A percentile compares a stretch with the other conserved stretches of the same genome.
phyloP scores from a whole-genome alignment of 805 yeast genomes.

The Starmera pachycereana region DNA sequence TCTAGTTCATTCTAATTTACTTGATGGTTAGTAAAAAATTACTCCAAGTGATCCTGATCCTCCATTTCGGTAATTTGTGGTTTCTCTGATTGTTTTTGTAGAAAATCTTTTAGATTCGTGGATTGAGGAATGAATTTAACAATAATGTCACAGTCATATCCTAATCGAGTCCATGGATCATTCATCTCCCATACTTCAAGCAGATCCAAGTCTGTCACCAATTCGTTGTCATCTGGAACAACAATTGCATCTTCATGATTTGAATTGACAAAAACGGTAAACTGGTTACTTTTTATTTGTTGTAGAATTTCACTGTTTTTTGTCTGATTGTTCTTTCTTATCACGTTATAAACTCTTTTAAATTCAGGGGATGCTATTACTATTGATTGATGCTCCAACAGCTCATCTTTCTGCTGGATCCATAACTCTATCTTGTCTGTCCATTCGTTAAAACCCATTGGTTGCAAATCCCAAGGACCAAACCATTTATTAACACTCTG shows the following conservation, averaged over 20 bases:
- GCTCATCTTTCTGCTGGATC: slow-evolving; percentile 13
- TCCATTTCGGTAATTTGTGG: too few relatives aligned
- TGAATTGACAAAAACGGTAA: slow-evolving; percentile 6
- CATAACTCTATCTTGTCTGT: slow-evolving; percentile 14
- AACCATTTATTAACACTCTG: slow-evolving; percentile 48
- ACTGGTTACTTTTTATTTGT: slow-evolving; percentile 9
- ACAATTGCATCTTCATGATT: slow-evolving; percentile 4
- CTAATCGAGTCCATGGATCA: slow-evolving; percentile 17
- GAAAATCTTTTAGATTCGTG: not conserved
- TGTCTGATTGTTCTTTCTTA: slow-evolving; percentile 7
- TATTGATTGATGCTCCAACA: slow-evolving; percentile 2
- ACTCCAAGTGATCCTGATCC: too few relatives aligned
- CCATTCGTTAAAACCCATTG: slow-evolving; percentile 36
- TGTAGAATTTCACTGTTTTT: slow-evolving; percentile 14
- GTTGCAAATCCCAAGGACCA: slow-evolving; percentile 50
- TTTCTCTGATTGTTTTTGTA: slow-evolving; percentile 1
- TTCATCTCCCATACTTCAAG: slow-evolving; percentile 17
- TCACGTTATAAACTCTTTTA: slow-evolving; percentile 7
- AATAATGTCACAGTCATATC: slow-evolving; percentile 12
- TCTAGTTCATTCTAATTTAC: too few relatives aligned
- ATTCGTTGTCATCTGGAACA: slow-evolving; percentile 12
- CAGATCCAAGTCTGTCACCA: slow-evolving; percentile 14
- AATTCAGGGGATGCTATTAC: slow-evolving; percentile 3
- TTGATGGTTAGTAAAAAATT: too few relatives aligned
- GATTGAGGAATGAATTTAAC: slow-evolving; percentile 15